Percentiles rank a stretch among this genome's conserved stretches.
Conservation (phyloP, 2,329 filamentous ascomycete species). For the Xylariomycetidae sp. region DNA sequence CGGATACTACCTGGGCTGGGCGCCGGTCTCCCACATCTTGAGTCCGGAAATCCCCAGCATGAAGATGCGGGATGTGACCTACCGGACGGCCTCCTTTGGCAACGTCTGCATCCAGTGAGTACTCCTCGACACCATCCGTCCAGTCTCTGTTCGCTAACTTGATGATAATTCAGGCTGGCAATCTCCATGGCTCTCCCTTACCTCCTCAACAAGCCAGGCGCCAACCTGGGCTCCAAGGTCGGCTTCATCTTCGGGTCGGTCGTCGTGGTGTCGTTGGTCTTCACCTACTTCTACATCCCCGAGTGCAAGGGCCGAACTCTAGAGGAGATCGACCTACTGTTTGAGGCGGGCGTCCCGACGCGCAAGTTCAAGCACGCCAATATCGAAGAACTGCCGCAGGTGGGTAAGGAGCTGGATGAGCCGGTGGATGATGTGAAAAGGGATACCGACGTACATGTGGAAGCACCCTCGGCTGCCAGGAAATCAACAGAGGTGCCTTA, state of each 20-base stretch:
- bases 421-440: too few species aligned
- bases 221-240: slow-evolving; percentile 28
- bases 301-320: slow-evolving; percentile 38
- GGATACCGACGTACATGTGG: too few species aligned
- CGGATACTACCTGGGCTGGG: slow-evolving; percentile 29
- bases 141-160: too few species aligned
- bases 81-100: slow-evolving; percentile 22
- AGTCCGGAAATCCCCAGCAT: slow-evolving; percentile 28
- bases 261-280: slow-evolving; percentile 32
- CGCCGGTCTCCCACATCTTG: slow-evolving; percentile 29
- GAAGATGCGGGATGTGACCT: slow-evolving; percentile 26
- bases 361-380: slow-evolving; percentile 12
- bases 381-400: too few species aligned
- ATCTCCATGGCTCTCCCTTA: slow-evolving; percentile 25
- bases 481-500: too few species aligned
- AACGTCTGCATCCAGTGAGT: slow-evolving; percentile 25
- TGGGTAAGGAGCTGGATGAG: too few species aligned
- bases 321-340: slow-evolving; percentile 39
- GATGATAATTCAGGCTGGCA: too few species aligned
- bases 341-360: slow-evolving; percentile 23
- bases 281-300: slow-evolving; percentile 36
- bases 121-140: too few species aligned
- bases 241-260: slow-evolving; percentile 33
- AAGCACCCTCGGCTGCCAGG: too few species aligned
- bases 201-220: slow-evolving; percentile 30